Base-by-base conservation (phyloP, 192 early-diverging fungal species). In the Backusella westeae region DNA sequence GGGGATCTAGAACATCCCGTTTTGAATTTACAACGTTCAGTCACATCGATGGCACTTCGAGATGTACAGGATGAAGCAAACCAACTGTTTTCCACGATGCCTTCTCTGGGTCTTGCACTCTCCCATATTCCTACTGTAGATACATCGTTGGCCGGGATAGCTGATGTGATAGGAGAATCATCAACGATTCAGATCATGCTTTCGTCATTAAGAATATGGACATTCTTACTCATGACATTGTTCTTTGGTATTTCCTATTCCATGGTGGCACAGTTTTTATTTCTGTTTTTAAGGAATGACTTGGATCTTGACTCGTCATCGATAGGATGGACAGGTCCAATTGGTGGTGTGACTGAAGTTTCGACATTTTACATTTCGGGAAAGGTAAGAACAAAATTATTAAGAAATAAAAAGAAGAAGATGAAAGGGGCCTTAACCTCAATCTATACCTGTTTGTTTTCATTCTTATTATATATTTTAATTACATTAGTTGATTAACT, bases 261-360 rank as follows among this genome's bases (percentile, higher is more conserved):
- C 4, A 83, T 83, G 79, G 70, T 79, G 10, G 79, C 79, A 21
- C 67, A 79, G 68, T 82, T 82, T 69, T 34, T 80, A 39, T 83
- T 83, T 3, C 49, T 83, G 14, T 83, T 77, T 36, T 36, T 83
- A 10, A 66, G 49, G 38, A 53, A 81, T 36, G 78, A 83, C 63
- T 71, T 83, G 39, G 36, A 66, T 46, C 49, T 80, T 9, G 72
- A 65, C 67, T 73, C 82, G n/a, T 74, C 76, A 3, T 63, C 80
- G 12, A 71, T 83, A 52, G 82, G 82, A n/a, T 80, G 79, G 76
- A 83, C 82, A 35, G 82, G 82, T n/a, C 82, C 82, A 21, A 36
- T 83, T 65, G 79, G 82, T 32, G 78, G 78, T 17, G 10, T 83
- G 14, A 75, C 82, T 0, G 82, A 83, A 75, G 71, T 83, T 21